Evolutionary conservation across 441 rosid species (phyloP).

Genomic region (Capsella rubella): DNA sequence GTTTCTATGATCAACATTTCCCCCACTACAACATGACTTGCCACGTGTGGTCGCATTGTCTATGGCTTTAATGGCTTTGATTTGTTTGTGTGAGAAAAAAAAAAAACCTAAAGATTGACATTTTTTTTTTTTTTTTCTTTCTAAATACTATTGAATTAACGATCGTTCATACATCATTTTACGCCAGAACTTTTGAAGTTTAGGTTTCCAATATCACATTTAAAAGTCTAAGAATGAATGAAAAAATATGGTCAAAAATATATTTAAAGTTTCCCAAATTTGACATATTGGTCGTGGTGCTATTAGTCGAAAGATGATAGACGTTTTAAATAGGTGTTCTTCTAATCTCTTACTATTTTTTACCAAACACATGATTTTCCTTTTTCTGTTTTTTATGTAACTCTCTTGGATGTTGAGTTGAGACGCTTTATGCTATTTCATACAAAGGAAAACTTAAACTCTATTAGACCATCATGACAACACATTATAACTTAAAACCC

Average conservation of each 20-base stretch:
- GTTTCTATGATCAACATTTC: constrained; percentile 32
- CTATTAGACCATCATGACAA: too few species aligned
- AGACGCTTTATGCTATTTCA: too few species aligned
- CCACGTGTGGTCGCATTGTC: constrained; percentile 23
- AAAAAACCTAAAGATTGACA: neutral
- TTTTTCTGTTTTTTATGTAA: too few species aligned
- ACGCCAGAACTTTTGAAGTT: neutral
- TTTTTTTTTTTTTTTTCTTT: neutral
- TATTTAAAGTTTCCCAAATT: neutral
- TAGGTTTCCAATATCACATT: neutral
- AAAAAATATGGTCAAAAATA: neutral
- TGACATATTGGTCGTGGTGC: neutral
- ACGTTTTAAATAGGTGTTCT: neutral
- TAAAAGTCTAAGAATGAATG: neutral
- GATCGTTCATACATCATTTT: neutral
- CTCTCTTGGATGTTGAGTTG: too few species aligned
- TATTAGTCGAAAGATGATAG: neutral
- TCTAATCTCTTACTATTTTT: too few species aligned
- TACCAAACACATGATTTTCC: neutral
- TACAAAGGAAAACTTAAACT: too few species aligned
- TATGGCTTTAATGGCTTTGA: neutral
- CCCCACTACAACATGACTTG: constrained; percentile 11
- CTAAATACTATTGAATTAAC: neutral
- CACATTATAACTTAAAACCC: too few species aligned
- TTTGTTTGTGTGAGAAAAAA: neutral